Evolutionary conservation across 305 asterid genomes (phyloP).

Genomic region (Solanum chacoense): DNA sequence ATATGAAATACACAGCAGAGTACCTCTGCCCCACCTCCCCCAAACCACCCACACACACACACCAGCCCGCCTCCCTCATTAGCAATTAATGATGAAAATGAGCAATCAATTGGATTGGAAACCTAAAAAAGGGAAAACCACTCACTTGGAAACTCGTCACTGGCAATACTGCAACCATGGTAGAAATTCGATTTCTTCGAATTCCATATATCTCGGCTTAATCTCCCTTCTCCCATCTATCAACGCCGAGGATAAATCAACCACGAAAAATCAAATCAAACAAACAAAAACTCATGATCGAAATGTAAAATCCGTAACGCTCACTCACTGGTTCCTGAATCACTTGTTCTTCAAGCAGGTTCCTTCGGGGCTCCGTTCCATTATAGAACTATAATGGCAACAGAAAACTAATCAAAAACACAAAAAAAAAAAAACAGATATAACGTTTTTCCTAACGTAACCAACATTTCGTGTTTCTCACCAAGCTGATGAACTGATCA

Average conservation of each 20-base stretch:
- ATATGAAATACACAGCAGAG: neutral
- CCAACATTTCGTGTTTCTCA: neutral
- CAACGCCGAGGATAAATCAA: neutral
- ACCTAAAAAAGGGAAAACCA: neutral
- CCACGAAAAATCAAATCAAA: neutral
- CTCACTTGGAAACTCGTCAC: conserved; percentile 31
- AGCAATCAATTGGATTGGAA: neutral
- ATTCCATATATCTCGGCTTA: conserved; percentile 33
- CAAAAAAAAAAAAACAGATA: neutral
- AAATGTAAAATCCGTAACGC: neutral
- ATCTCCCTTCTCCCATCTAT: conserved; percentile 36
- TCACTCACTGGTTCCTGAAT: conserved; percentile 41
- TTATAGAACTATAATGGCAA: conserved; percentile 13
- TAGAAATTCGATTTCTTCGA: conserved; percentile 33
- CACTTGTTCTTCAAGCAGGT: conserved; percentile 15
- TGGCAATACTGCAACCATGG: conserved; percentile 47
- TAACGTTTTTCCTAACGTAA: neutral
- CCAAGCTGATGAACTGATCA: neutral
- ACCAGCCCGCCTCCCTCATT: neutral
- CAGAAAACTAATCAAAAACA: neutral
- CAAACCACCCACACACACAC: neutral
- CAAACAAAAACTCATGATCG: neutral
- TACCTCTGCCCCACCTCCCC: neutral
- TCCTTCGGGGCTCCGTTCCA: conserved; percentile 13
- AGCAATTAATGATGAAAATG: neutral